Evolutionary conservation across 768 basidiomycete genomes (phyloP).

Genomic region (Lentinula detonsa): DNA sequence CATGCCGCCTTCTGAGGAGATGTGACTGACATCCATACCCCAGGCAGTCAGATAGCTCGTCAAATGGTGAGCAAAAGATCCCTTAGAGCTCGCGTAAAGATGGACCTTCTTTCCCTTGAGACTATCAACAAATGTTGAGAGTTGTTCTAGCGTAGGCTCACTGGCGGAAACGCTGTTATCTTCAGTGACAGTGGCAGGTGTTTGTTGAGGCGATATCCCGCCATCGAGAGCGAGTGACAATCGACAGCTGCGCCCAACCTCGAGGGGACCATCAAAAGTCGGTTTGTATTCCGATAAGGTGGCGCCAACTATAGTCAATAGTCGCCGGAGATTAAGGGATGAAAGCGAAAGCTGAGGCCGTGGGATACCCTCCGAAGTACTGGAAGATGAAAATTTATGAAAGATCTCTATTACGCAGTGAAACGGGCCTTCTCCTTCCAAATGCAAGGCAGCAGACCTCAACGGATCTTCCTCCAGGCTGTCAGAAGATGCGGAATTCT

Average conservation of each 20-base stretch:
- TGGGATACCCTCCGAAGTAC: conserved; percentile 17
- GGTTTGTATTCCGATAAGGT: conserved; percentile 28
- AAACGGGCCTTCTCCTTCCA: conserved; percentile 30
- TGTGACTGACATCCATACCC: conserved; percentile 91
- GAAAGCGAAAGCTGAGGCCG: conserved; percentile 37
- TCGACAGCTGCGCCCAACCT: conserved; percentile 55
- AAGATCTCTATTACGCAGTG: conserved; percentile 41
- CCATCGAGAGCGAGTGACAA: conserved; percentile 59
- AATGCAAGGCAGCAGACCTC: conserved; percentile 17
- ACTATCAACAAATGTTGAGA: conserved; percentile 73
- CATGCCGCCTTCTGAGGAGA: conserved; percentile 51
- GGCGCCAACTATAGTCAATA: conserved; percentile 57
- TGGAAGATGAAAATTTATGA: conserved; percentile 32
- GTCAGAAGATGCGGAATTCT: conserved; percentile 25
- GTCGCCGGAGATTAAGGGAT: conserved; percentile 50
- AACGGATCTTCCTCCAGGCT: conserved; percentile 15
- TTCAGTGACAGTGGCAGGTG: conserved; percentile 29
- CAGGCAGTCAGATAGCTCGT: conserved; percentile 91
- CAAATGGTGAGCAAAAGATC: conserved; percentile 87
- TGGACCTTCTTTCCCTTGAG: conserved; percentile 79
- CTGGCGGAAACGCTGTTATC: conserved; percentile 49
- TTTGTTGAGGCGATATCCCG: conserved; percentile 41
- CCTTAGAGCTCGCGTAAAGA: conserved; percentile 80
- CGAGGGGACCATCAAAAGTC: conserved; percentile 34
- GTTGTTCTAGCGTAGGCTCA: conserved; percentile 78